Conservation (phyloP, 129 eudicot species). For the Cynara cardunculus region DNA sequence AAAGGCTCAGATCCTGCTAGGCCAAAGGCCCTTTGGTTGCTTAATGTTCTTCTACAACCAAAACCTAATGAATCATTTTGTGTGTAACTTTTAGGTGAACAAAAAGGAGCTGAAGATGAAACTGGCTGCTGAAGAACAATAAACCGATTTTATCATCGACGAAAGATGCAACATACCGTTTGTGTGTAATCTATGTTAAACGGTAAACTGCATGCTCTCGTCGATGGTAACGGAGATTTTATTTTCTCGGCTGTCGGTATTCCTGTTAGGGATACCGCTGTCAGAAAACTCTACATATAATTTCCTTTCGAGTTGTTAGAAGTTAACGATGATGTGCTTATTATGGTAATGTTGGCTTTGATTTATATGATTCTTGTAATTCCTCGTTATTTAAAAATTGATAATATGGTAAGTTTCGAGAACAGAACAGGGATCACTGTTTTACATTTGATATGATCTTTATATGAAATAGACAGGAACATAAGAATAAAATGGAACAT, state of each 20-base stretch:
- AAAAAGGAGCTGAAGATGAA: conserved; percentile 80
- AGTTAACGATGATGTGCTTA: background rate
- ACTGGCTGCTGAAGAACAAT: conserved; percentile 55
- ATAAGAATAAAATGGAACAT: too few relatives aligned
- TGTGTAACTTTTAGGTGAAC: conserved; percentile 64
- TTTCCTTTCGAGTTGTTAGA: background rate
- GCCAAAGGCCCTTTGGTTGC: too few relatives aligned
- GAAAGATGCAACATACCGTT: background rate
- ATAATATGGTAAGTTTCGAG: too few relatives aligned
- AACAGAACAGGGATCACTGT: too few relatives aligned
- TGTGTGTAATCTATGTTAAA: background rate
- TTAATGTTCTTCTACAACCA: conserved; percentile 2
- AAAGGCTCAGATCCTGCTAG: too few relatives aligned
- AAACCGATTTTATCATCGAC: background rate
- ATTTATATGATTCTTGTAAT: too few relatives aligned
- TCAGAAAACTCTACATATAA: too few relatives aligned
- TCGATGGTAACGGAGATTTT: background rate
- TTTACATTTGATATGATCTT: too few relatives aligned
- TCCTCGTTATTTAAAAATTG: too few relatives aligned
- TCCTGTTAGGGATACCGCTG: background rate
- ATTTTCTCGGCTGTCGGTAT: background rate
- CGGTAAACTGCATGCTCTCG: background rate
- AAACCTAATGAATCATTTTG: background rate
- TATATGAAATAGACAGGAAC: too few relatives aligned
- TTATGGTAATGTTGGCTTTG: background rate